Conservation (phyloP, 2,329 filamentous ascomycete genomes). For the Thelonectria discophora region DNA sequence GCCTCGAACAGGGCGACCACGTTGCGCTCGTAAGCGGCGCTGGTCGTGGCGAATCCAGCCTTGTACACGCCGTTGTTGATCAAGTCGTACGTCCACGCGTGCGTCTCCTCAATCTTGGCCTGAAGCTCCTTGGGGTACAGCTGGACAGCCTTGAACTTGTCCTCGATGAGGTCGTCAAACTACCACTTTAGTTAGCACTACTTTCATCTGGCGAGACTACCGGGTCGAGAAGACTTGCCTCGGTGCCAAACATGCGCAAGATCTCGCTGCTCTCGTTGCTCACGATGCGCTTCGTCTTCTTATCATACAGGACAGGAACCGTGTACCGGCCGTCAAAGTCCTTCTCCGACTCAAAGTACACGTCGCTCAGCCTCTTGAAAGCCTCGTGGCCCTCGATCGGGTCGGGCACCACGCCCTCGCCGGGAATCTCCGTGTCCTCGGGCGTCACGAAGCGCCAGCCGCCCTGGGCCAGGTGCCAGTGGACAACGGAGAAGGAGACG, state of each 20-base stretch:
- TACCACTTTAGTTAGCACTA: constrained; percentile 29
- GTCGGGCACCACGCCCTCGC: constrained; percentile 71
- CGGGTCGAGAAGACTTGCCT: constrained; percentile 56
- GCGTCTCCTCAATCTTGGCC: constrained; percentile 75
- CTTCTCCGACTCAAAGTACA: constrained; percentile 80
- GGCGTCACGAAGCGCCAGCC: constrained; percentile 85
- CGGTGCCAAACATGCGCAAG: constrained; percentile 85
- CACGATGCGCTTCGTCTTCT: constrained; percentile 77
- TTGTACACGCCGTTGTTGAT: constrained; percentile 80
- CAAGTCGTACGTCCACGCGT: constrained; percentile 81
- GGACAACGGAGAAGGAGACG: constrained; percentile 81
- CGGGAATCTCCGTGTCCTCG: constrained; percentile 64
- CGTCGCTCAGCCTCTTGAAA: constrained; percentile 75
- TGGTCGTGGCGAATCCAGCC: constrained; percentile 84
- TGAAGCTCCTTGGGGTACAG: constrained; percentile 74
- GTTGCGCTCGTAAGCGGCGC: constrained; percentile 82
- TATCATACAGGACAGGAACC: constrained; percentile 87
- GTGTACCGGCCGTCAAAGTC: constrained; percentile 84
- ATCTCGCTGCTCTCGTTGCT: constrained; percentile 95
- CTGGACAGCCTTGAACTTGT: constrained; percentile 67
- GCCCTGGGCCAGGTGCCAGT: constrained; percentile 82
- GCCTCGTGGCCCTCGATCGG: constrained; percentile 75
- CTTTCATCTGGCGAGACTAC: background rate
- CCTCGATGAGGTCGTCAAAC: constrained; percentile 77
- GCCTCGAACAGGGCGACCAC: constrained; percentile 76